phyloP scores from a whole-genome alignment of 2,329 filamentous ascomycete species.

The Zymoseptoria pseudotritici region DNA sequence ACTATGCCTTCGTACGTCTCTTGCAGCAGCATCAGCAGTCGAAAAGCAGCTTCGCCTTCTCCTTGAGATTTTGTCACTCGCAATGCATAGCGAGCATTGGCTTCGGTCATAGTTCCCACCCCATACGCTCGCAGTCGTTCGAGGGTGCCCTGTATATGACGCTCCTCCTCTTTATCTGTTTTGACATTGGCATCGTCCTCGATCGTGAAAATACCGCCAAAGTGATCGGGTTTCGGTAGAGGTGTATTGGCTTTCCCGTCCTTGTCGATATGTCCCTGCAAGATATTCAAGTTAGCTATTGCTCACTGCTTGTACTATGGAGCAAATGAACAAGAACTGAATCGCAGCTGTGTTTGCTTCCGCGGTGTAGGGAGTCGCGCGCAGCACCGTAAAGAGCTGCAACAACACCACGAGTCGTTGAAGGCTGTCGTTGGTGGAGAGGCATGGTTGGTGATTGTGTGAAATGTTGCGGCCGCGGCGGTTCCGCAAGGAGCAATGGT shows the following conservation, averaged over 20 bases:
- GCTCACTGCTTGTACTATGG: background rate
- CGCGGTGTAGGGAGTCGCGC: background rate
- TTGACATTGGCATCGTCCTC: constrained; percentile 50
- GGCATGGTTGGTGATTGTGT: background rate
- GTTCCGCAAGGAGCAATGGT: background rate
- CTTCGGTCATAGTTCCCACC: constrained; percentile 49
- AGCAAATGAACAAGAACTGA: background rate
- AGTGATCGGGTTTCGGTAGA: constrained; percentile 46
- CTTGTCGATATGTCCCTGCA: constrained; percentile 18
- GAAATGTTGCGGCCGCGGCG: background rate
- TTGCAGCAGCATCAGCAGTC: constrained; percentile 69
- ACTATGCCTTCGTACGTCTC: constrained; percentile 75
- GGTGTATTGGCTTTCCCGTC: background rate
- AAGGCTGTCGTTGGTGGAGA: background rate
- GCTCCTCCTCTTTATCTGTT: constrained; percentile 47
- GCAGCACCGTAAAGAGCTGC: background rate
- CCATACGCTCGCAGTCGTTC: constrained; percentile 47
- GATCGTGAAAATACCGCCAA: constrained; percentile 57
- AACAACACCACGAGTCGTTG: background rate
- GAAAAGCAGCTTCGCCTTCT: constrained; percentile 65
- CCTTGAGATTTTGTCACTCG: constrained; percentile 57
- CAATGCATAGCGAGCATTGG: constrained; percentile 57
- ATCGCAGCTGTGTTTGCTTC: background rate
- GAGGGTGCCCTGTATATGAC: constrained; percentile 49
- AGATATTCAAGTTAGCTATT: background rate